These are phyloP conservation scores for Urostyla sp. DNA, from an alignment of 73 alveolate genomes.

Conservation along the genomic window DNA sequence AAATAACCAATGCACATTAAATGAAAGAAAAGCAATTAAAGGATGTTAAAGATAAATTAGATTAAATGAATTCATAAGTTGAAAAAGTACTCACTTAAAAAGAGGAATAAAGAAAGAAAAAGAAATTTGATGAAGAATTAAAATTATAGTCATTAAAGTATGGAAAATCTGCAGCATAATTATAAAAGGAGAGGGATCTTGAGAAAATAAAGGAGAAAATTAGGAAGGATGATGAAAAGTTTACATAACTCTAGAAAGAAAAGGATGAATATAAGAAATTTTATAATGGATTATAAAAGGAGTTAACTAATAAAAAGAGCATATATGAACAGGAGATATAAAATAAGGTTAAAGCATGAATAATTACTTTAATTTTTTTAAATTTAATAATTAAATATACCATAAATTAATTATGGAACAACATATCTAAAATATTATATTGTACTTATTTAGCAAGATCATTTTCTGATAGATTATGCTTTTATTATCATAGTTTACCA, in stretches of 20 bases:
- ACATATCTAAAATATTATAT: too few relatives aligned
- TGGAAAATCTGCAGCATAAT: not conserved
- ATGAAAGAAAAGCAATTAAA: not conserved
- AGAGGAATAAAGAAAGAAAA: constrained; percentile 22
- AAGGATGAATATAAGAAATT: constrained; percentile 24
- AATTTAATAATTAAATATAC: too few relatives aligned
- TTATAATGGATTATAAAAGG: not conserved
- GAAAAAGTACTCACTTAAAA: not conserved
- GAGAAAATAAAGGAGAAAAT: constrained; percentile 5
- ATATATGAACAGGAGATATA: not conserved
- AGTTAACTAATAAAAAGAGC: constrained; percentile 8
- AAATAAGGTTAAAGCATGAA: constrained; percentile 32
- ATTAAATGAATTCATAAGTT: not conserved
- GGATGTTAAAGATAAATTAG: constrained; percentile 21
- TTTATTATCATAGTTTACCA: too few relatives aligned
- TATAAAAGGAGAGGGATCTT: not conserved
- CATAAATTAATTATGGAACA: too few relatives aligned
- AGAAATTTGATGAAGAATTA: constrained; percentile 6
- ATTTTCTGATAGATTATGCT: too few relatives aligned
- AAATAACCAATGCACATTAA: constrained; percentile 2
- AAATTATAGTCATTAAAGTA: constrained; percentile 1
- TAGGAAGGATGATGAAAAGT: constrained; percentile 23
- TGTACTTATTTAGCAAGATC: too few relatives aligned
- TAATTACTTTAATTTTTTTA: too few relatives aligned
- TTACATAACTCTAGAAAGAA: not conserved